phyloP scores from a whole-genome alignment of 805 yeast species.

The Kodamaea leandrae region DNA sequence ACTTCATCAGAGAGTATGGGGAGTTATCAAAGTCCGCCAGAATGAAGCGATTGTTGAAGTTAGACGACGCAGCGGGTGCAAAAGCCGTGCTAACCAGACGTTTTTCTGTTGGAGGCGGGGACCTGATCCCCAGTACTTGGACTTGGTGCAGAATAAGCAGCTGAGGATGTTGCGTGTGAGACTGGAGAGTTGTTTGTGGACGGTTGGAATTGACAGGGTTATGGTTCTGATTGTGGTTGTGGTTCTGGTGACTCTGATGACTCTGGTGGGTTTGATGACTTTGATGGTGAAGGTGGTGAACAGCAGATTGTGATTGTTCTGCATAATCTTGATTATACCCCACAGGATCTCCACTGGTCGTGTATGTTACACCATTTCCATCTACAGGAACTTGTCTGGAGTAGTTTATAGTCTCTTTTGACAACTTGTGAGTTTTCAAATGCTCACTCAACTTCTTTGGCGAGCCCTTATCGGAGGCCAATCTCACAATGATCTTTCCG shows the following conservation, averaged over 20 bases:
- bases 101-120: not conserved
- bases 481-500: slow-evolving; percentile 46
- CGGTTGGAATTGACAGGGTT: not conserved
- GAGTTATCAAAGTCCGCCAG: slow-evolving; percentile 37
- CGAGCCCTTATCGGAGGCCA: slow-evolving; percentile 54
- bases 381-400: slow-evolving; percentile 39
- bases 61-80: not conserved
- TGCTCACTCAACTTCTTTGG: slow-evolving; percentile 61
- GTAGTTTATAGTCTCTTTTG: slow-evolving; percentile 38
- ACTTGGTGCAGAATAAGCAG: not conserved
- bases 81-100: not conserved
- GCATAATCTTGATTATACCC: slow-evolving; percentile 15
- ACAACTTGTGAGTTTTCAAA: slow-evolving; percentile 51
- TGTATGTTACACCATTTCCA: slow-evolving; percentile 35
- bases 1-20: slow-evolving; percentile 45
- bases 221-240: not conserved
- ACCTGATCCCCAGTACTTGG: not conserved
- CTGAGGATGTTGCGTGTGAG: slow-evolving; percentile 6
- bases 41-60: slow-evolving; percentile 12
- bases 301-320: slow-evolving; percentile 3
- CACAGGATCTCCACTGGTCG: slow-evolving; percentile 30
- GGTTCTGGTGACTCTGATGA: not conserved
- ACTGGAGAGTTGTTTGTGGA: not conserved
- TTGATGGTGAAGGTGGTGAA: slow-evolving; percentile 2
- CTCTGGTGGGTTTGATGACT: not conserved